These are phyloP conservation scores for Paecilomyces sp. DNA, from an alignment of 2,329 filamentous ascomycete genomes.

Conservation along the genomic window DNA sequence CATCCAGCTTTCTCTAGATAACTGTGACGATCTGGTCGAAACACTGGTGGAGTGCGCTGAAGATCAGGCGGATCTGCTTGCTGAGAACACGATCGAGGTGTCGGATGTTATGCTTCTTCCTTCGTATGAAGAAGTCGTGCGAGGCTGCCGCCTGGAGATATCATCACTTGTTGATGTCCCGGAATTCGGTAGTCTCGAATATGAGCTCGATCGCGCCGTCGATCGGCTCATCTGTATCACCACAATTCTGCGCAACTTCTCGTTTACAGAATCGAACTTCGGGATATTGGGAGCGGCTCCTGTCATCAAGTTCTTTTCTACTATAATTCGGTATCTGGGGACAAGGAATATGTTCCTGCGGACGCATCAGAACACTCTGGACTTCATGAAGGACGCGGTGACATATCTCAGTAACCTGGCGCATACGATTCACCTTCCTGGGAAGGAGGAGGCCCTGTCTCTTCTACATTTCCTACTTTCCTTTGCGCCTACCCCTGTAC, in stretches of 20 bases:
- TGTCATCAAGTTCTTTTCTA: conserved; percentile 76
- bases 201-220: conserved; percentile 78
- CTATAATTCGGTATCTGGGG: conserved; percentile 76
- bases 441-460: conserved; percentile 78
- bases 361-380: conserved; percentile 74
- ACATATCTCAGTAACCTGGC: conserved; percentile 85
- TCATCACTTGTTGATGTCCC: conserved; percentile 65
- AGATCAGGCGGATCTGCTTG: conserved; percentile 76
- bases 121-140: conserved; percentile 79
- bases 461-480: conserved; percentile 83
- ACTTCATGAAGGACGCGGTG: conserved; percentile 95
- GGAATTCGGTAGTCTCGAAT: conserved; percentile 66
- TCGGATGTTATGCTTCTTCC: conserved; percentile 78
- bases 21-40: conserved; percentile 83
- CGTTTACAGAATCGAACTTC: conserved; percentile 77
- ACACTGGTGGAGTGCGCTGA: conserved; percentile 85
- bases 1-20: conserved; percentile 60
- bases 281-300: conserved; percentile 63
- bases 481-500: conserved; percentile 74
- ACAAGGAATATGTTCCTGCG: conserved; percentile 82
- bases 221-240: conserved; percentile 86
- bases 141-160: conserved; percentile 69
- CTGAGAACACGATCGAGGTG: conserved; percentile 75
- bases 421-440: conserved; percentile 70
- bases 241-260: conserved; percentile 86